Conservation (phyloP, 2,329 filamentous ascomycete genomes). For the Penicillium expansum region DNA sequence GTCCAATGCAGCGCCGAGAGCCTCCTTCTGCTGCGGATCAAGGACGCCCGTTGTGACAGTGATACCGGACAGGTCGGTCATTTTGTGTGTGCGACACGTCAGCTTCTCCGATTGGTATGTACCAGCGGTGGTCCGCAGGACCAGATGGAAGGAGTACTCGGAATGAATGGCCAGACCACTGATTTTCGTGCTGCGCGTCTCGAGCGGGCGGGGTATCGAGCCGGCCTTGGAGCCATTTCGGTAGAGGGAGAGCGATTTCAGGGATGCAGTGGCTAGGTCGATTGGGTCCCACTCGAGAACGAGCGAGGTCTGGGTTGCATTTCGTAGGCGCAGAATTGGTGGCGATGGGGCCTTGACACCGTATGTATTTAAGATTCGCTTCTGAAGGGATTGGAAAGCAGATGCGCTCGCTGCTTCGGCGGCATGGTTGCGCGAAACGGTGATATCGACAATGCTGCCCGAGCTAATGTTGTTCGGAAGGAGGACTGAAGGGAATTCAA, state of each 20-base stretch:
- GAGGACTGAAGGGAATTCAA: constrained; percentile 97
- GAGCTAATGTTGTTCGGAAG: constrained; percentile 92
- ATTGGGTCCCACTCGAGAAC: constrained; percentile 98
- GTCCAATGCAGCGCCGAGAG: constrained; percentile 71
- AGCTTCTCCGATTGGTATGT: constrained; percentile 82
- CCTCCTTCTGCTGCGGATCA: constrained; percentile 69
- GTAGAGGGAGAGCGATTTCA: constrained; percentile 85
- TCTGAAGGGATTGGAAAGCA: constrained; percentile 81
- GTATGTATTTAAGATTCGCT: constrained; percentile 81
- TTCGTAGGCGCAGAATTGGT: constrained; percentile 84
- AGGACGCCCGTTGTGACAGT: constrained; percentile 90
- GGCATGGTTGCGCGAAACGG: constrained; percentile 78
- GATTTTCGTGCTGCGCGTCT: constrained; percentile 95
- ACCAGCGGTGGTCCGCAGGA: constrained; percentile 85
- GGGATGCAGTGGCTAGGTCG: constrained; percentile 83
- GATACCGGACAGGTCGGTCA: constrained; percentile 94
- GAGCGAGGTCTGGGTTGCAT: constrained; percentile 96
- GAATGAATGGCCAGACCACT: constrained; percentile 93
- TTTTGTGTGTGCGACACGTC: constrained; percentile 88
- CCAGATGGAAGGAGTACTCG: constrained; percentile 91
- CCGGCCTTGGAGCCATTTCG: constrained; percentile 96
- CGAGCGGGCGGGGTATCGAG: constrained; percentile 80
- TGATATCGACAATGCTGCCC: constrained; percentile 96
- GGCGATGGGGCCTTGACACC: constrained; percentile 73
- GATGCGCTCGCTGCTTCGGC: constrained; percentile 74